Percentiles rank a stretch among this genome's conserved stretches.
Evolutionary conservation across 352 stramenopile species (phyloP).

Genomic region (Pythium guiyangense): DNA sequence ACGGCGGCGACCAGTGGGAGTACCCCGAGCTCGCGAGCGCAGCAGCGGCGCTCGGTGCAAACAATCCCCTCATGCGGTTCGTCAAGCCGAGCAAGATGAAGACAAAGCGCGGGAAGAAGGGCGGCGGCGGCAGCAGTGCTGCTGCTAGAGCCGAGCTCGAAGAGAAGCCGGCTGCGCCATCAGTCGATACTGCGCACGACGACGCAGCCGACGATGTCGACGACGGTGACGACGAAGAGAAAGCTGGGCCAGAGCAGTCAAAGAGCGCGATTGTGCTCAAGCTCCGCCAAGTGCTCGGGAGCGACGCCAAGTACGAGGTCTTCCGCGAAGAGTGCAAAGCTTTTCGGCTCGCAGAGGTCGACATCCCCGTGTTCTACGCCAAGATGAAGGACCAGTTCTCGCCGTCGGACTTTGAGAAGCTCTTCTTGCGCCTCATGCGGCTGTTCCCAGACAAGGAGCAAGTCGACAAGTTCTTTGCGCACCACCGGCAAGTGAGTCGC

Average conservation of each 20-base stretch:
- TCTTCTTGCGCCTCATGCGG: slow-evolving; percentile 79
- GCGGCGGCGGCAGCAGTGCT: slow-evolving; percentile 2
- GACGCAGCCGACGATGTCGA: slow-evolving; percentile 28
- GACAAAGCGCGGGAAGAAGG: slow-evolving; percentile 39
- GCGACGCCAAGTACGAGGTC: slow-evolving; percentile 78
- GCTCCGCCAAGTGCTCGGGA: slow-evolving; percentile 72
- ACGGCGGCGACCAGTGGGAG: slow-evolving; percentile 50
- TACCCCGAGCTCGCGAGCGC: slow-evolving; percentile 67
- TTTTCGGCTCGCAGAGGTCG: slow-evolving; percentile 50
- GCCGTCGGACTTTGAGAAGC: slow-evolving; percentile 52
- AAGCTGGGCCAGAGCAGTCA: slow-evolving; percentile 28
- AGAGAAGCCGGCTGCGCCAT: slow-evolving; percentile 33
- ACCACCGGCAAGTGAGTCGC: slow-evolving; percentile 53
- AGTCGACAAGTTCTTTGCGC: slow-evolving; percentile 53
- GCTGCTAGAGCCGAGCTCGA: slow-evolving; percentile 22
- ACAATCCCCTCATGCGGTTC: slow-evolving; percentile 78
- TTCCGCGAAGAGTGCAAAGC: slow-evolving; percentile 75
- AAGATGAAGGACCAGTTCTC: slow-evolving; percentile 67
- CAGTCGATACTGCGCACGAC: slow-evolving; percentile 21
- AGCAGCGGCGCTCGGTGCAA: slow-evolving; percentile 62
- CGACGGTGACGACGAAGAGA: slow-evolving; percentile 35
- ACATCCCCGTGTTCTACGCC: slow-evolving; percentile 68
- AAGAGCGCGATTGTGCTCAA: slow-evolving; percentile 77
- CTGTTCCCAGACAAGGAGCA: slow-evolving; percentile 63
- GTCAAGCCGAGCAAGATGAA: slow-evolving; percentile 74